Evolutionary conservation across 805 yeast genomes (phyloP).

Genomic region (Hanseniaspora guilliermondii): DNA sequence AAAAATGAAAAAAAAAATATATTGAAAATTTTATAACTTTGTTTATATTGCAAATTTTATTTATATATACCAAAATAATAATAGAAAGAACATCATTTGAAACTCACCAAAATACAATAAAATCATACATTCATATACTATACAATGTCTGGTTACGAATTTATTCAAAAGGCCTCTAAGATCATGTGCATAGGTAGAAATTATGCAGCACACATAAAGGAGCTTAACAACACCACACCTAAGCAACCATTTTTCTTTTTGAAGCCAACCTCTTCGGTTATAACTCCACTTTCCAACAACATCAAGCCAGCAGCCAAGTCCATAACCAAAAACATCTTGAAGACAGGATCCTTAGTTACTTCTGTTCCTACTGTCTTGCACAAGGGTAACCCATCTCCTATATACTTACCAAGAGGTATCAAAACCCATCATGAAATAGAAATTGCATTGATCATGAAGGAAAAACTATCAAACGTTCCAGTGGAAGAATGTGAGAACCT

Average conservation of each 20-base stretch:
- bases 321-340: constrained; percentile 13
- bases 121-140: not conserved
- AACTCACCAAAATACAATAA: not conserved
- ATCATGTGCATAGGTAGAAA: constrained; percentile 92
- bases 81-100: not conserved
- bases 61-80: not conserved
- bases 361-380: constrained; percentile 13
- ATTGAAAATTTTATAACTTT: not conserved
- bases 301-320: not conserved
- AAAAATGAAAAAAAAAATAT: not conserved
- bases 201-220: constrained; percentile 91
- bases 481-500: constrained; percentile 39
- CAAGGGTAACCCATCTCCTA: constrained; percentile 48
- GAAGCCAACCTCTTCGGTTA: constrained; percentile 73
- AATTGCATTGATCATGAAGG: constrained; percentile 63
- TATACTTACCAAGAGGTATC: constrained; percentile 70
- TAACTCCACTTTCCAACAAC: constrained; percentile 36
- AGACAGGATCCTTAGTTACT: not conserved
- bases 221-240: constrained; percentile 71
- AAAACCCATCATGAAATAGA: constrained; percentile 88
- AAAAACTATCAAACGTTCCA: constrained; percentile 52
- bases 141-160: constrained; percentile 35
- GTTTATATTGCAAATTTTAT: too few species aligned
- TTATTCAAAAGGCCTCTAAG: constrained; percentile 55
- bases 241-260: constrained; percentile 82